A percentile compares a stretch with the other conserved stretches of the same genome.
Conservation (phyloP, 441 rosid species). For the Bruguiera hainesii region DNA sequence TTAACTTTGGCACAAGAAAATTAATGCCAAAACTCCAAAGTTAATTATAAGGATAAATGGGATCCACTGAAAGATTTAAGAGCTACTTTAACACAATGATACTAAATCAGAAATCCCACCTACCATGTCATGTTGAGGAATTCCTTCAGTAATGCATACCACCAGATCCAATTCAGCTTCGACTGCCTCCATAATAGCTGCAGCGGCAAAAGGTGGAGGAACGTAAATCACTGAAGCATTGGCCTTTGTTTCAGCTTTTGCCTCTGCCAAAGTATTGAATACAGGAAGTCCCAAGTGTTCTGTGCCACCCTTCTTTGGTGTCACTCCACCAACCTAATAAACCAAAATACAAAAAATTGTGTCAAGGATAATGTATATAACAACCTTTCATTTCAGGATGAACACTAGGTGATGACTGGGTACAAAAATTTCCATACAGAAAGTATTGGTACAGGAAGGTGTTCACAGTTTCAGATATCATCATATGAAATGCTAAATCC, state of each 20-base stretch:
- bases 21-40: not conserved
- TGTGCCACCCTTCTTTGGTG: conserved; percentile 98
- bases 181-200: conserved; percentile 92
- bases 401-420: too few species aligned
- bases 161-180: conserved; percentile 90
- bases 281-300: conserved; percentile 98
- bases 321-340: conserved; percentile 84
- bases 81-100: not conserved
- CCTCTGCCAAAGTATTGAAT: conserved; percentile 93
- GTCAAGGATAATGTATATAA: not conserved
- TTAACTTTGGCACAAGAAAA: not conserved
- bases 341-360: not conserved
- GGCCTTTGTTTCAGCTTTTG: conserved; percentile 87
- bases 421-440: too few species aligned
- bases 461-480: too few species aligned
- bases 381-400: not conserved
- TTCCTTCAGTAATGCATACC: conserved; percentile 96
- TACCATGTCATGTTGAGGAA: conserved; percentile 99
- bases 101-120: not conserved
- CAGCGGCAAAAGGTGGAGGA: conserved; percentile 95
- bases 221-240: conserved; percentile 95
- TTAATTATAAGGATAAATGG: not conserved
- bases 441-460: too few species aligned
- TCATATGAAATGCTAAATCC: too few species aligned
- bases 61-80: not conserved